Evolutionary conservation across 2,329 filamentous ascomycete genomes (phyloP).

Genomic region (Graphilbum fragrans): DNA sequence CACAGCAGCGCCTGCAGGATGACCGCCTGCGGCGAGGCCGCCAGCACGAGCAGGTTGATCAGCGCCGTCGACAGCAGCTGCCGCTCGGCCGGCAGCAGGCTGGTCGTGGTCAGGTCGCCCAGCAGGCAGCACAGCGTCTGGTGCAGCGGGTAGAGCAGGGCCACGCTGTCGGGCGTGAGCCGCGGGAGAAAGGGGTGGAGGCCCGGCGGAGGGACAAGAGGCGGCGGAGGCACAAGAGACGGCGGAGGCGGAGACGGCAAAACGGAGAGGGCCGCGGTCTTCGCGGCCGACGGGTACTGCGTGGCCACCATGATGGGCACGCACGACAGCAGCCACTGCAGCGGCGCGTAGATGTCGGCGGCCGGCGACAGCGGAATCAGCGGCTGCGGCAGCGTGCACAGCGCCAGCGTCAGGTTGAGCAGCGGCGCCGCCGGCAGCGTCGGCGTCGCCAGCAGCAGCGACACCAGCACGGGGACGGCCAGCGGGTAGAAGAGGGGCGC

Average conservation of each 20-base stretch:
- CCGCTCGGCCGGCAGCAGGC: slow-evolving; percentile 74
- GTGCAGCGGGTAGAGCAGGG: slow-evolving; percentile 65
- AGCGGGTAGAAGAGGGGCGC: slow-evolving; percentile 84
- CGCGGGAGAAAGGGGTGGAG: slow-evolving; percentile 5
- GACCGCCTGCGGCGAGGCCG: slow-evolving; percentile 67
- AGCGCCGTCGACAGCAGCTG: slow-evolving; percentile 75
- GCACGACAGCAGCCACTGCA: slow-evolving; percentile 73
- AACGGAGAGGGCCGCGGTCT: slow-evolving; percentile 18
- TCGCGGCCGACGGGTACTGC: slow-evolving; percentile 8
- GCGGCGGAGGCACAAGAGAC: too few species aligned
- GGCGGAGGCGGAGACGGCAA: background rate
- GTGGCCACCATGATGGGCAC: slow-evolving; percentile 48
- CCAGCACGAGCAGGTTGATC: slow-evolving; percentile 69
- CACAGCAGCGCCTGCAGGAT: slow-evolving; percentile 80
- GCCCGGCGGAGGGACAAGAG: background rate
- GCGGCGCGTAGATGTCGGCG: slow-evolving; percentile 43
- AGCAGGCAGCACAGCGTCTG: slow-evolving; percentile 62
- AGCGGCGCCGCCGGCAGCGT: slow-evolving; percentile 38
- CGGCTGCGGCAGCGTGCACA: slow-evolving; percentile 62
- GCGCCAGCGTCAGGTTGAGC: slow-evolving; percentile 63
- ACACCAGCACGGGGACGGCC: slow-evolving; percentile 61
- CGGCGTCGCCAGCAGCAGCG: slow-evolving; percentile 57
- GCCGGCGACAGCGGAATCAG: slow-evolving; percentile 55
- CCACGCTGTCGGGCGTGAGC: slow-evolving; percentile 17
- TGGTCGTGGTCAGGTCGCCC: slow-evolving; percentile 76